These are phyloP conservation scores for Diaporthe citrichinensis DNA, from an alignment of 2,329 filamentous ascomycete species.

Conservation along the genomic window DNA sequence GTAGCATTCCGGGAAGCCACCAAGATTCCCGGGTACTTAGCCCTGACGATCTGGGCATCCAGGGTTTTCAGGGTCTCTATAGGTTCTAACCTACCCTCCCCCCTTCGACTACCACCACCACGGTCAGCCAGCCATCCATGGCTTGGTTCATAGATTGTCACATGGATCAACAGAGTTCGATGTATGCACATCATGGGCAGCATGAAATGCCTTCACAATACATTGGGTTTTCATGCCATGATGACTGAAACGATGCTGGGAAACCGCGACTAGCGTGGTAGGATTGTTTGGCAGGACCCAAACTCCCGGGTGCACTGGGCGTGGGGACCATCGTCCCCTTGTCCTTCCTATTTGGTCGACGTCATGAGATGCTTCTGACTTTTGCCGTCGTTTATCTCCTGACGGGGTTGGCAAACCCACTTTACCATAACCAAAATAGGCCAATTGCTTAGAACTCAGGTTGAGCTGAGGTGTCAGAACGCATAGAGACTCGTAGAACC, in stretches of 20 bases:
- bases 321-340: neutral
- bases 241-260: neutral
- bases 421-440: too few species aligned
- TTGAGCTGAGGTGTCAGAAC: neutral
- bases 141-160: neutral
- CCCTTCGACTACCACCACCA: neutral
- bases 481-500: slow-evolving; percentile 11
- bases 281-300: neutral
- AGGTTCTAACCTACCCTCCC: neutral
- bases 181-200: neutral
- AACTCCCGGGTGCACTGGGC: neutral
- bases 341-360: slow-evolving; percentile 27
- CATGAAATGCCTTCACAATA: neutral
- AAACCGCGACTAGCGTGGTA: neutral
- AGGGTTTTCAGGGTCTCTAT: neutral
- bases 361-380: slow-evolving; percentile 32
- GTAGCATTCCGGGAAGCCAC: slow-evolving; percentile 10
- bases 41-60: neutral
- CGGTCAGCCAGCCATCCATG: neutral
- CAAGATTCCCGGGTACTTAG: neutral
- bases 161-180: slow-evolving; percentile 1
- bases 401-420: neutral
- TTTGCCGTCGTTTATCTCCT: neutral
- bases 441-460: neutral
- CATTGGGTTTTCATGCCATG: neutral